Conservation (phyloP, 805 yeast species). For the Saccharomycopsis schoenii region DNA sequence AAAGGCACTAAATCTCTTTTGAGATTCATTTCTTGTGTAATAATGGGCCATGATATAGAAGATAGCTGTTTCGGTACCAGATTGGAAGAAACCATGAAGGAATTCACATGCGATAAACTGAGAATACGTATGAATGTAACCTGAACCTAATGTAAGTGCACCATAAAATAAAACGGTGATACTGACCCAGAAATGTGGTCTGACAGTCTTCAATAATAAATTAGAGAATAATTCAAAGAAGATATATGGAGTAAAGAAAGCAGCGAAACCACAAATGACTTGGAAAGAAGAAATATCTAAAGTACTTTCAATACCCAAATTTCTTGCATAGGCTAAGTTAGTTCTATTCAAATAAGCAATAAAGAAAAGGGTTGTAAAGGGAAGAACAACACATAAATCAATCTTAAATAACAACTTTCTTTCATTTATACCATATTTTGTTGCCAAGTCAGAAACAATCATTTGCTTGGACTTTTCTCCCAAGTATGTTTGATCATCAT, state of each 20-base stretch:
- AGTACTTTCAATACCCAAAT: constrained; percentile 49
- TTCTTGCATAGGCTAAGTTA: constrained; percentile 62
- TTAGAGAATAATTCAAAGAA: constrained; percentile 59
- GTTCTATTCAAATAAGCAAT: constrained; percentile 67
- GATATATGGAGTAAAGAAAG: constrained; percentile 64
- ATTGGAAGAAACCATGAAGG: constrained; percentile 57
- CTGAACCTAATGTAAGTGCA: constrained; percentile 52
- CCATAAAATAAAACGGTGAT: constrained; percentile 52
- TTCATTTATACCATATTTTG: constrained; percentile 39
- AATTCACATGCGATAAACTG: constrained; percentile 55
- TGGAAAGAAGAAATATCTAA: constrained; percentile 47
- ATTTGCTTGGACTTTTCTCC: constrained; percentile 7
- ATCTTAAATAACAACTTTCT: constrained; percentile 47
- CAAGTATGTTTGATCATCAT: constrained; percentile 1
- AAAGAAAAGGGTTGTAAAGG: constrained; percentile 58
- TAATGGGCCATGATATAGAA: constrained; percentile 61
- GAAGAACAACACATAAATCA: constrained; percentile 58
- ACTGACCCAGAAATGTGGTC: constrained; percentile 59
- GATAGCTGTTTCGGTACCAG: constrained; percentile 67
- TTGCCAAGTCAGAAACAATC: constrained; percentile 28
- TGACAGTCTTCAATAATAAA: constrained; percentile 44
- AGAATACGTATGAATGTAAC: constrained; percentile 48
- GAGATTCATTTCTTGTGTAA: constrained; percentile 57
- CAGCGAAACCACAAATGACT: constrained; percentile 53
- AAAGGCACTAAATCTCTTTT: constrained; percentile 57